A percentile compares a stretch with the other conserved stretches of the same genome.
Conservation (phyloP, 768 basidiomycete genomes). For the Terana coerulea region DNA sequence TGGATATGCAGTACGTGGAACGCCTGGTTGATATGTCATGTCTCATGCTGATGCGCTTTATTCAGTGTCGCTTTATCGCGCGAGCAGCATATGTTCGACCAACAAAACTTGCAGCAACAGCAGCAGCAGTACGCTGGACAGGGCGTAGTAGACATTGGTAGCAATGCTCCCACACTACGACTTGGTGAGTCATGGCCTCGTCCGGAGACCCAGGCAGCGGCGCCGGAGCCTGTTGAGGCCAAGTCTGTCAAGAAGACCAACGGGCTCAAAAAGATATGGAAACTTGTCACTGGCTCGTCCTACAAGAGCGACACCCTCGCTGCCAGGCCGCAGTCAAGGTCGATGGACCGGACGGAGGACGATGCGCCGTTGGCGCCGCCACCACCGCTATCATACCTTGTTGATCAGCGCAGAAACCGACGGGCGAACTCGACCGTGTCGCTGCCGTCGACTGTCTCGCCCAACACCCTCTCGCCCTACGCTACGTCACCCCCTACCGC, state of each 20-base stretch:
- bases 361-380: constrained; percentile 83
- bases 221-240: background rate
- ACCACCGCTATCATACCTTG: constrained; percentile 87
- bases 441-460: constrained; percentile 54
- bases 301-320: constrained; percentile 34
- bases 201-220: constrained; percentile 5
- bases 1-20: constrained; percentile 83
- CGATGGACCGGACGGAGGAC: constrained; percentile 52
- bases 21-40: constrained; percentile 4
- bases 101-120: no score
- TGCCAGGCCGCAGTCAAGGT: constrained; percentile 33
- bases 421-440: constrained; percentile 72
- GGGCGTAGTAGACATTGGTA: constrained; percentile 23
- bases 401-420: constrained; percentile 46
- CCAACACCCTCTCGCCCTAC: constrained; percentile 51
- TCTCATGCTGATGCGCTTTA: constrained; percentile 6
- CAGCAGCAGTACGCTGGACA: constrained; percentile 16
- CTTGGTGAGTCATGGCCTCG: constrained; percentile 21
- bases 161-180: constrained; percentile 25
- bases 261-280: constrained; percentile 79
- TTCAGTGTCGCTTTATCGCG: constrained; percentile 74
- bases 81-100: no score
- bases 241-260: constrained; percentile 59
- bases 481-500: constrained; percentile 74
- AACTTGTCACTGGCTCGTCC: constrained; percentile 57